Evolutionary conservation across 2,329 filamentous ascomycete species (phyloP), one percentile per base, ranked within the genome.

Genomic region (Fusarium staphyleae): DNA sequence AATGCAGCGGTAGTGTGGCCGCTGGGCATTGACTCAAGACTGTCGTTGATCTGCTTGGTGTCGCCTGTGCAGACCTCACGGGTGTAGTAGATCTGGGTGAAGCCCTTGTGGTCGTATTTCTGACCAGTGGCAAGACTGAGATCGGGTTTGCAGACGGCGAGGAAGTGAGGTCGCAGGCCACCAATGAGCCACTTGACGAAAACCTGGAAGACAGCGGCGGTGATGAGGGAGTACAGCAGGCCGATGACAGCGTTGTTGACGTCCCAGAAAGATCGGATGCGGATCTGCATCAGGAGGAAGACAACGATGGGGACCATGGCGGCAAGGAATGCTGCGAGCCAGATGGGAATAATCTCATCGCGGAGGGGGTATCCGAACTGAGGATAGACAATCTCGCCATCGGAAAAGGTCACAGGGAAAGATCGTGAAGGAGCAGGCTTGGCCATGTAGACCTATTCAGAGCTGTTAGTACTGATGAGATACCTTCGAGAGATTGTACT

Each of bases 151-250:
- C 87, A 91, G 46, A 89, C 87, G 16, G 78, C 79, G 15, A 91
- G 78, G 75, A 90, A 91, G 70, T 90, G 85, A 1, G 88, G 88
- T n/a, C 87, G 81, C 15, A 88, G 75, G 12, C 87, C 88, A 12
- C 88, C 88, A 57, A 91, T 89, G 34, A 91, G 81, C 81, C 83
- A 87, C 73, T 91, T 91, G 69, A 91, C 66, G 67, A 90, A 87
- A 61, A 91, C 87, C 67, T 91, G 88, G 75, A 91, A 90, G 42
- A 91, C 83, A n/a, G 87, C 85, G 3, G 86, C 86, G 5, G 81
- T 78, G 72, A 90, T 88, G 57, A 90, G 79, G 1, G 83, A 79
- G 76, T 91, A 91, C 1, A 90, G 73, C 0, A 91, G 80, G 12
- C 88, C 88, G 40, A 90, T 79, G 41, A 86, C 76, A 36, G 82